Base-by-base conservation (phyloP, 768 basidiomycete genomes). In the Strobilomyces confusus region DNA sequence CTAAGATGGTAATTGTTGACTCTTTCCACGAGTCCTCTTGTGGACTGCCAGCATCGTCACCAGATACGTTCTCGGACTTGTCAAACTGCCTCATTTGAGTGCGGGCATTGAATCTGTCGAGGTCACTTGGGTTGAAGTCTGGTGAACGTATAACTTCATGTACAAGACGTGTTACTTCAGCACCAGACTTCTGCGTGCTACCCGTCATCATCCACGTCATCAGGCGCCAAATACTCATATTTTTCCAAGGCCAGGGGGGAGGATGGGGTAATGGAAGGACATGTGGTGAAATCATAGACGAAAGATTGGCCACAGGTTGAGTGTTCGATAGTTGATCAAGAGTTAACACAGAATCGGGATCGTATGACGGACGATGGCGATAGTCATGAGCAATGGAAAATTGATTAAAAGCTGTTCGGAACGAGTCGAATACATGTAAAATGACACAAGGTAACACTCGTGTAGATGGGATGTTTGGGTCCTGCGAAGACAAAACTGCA, bases 1-100 rank as follows among this genome's bases (percentile, higher is more conserved):
- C 60, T 0, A 51, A 41, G 32, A 74, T 70, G 1, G 54, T 12
- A 2, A 72, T 50, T 0, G 50, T 14, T 1, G 62, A 41, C 17
- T 64, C 58, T 17, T 44, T 54, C 56, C 61, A 26, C 26, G 26
- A 62, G 4, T 36, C 23, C 13, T 57, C 53, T 9, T 46, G 7
- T 22, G 7, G 36, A 17, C 13, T 15, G n/a, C 15, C 17, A 37
- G 26, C 36, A 9, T 37, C 36, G 26, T 26, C 36, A 37, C 12
- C 14, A 12, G 13, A 3, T 5, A 7, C 9, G 26, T 38, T 34
- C 36, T 62, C 56, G 0, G 62, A 51, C 5, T 14, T 22, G 33
- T 65, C 51, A 3, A 64, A 46, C 3, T n/a, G 42, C 25, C 34
- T 30, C 38, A 58, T 49, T 20, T 57, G 40, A 1, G 52, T 49